Evolutionary conservation across 2,329 filamentous ascomycete genomes (phyloP).

Genomic region (Chalaropsis thielavioides): DNA sequence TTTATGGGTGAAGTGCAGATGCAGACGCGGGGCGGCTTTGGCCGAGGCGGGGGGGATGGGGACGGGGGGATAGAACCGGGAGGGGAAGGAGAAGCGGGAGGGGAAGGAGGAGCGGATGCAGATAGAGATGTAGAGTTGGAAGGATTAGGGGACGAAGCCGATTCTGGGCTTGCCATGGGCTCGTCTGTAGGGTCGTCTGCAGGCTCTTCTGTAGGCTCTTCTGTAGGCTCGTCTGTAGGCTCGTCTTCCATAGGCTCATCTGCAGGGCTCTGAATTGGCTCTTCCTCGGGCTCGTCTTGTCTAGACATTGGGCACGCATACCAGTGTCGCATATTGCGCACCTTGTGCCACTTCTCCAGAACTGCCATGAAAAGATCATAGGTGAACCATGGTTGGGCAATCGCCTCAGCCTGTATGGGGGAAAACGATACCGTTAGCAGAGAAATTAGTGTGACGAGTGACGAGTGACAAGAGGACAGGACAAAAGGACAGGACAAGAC

Average conservation of each 20-base stretch:
- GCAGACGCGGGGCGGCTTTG: neutral
- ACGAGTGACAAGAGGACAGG: neutral
- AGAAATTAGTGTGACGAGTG: neutral
- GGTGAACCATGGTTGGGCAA: neutral
- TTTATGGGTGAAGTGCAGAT: neutral
- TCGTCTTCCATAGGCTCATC: neutral
- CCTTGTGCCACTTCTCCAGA: slow-evolving; percentile 6
- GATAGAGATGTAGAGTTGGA: neutral
- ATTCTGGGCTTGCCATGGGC: neutral
- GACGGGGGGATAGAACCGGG: neutral
- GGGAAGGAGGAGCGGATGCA: neutral
- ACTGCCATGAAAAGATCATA: slow-evolving; percentile 4
- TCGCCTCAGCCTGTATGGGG: neutral
- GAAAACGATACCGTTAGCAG: neutral
- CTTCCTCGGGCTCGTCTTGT: neutral
- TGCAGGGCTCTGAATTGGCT: no score
- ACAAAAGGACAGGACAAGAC: neutral
- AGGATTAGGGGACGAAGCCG: neutral
- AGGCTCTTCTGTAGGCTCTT: neutral
- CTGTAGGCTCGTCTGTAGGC: neutral
- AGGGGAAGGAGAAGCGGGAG: neutral
- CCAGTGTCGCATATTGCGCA: neutral
- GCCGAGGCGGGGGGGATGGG: neutral
- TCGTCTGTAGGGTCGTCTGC: neutral
- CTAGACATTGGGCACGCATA: neutral